Evolutionary conservation across 2,329 filamentous ascomycete species (phyloP).

Genomic region (Epichloe elymi): DNA sequence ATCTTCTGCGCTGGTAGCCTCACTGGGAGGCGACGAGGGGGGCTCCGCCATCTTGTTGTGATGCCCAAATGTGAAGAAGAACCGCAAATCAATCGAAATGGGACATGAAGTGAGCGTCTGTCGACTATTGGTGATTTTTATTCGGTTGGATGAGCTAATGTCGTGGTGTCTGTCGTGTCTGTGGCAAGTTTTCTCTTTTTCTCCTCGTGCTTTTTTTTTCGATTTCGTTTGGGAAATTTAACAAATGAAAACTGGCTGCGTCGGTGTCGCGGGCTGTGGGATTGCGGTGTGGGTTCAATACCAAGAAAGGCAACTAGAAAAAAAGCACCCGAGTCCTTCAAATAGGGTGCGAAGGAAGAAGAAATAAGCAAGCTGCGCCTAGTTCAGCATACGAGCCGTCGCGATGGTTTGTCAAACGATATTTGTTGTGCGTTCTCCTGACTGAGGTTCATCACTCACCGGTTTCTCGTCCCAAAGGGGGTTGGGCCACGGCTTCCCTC

Average conservation of each 20-base stretch:
- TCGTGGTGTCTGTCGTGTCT: background rate
- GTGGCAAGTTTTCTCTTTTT: background rate
- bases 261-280: background rate
- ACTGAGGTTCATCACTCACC: constrained; percentile 1
- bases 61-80: background rate
- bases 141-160: background rate
- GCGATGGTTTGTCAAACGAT: background rate
- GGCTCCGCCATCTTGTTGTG: constrained; percentile 37
- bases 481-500: background rate
- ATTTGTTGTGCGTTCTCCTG: background rate
- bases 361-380: background rate
- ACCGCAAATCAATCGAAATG: background rate
- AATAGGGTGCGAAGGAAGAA: background rate
- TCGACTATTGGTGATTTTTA: background rate
- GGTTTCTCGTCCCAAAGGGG: background rate
- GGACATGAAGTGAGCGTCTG: background rate
- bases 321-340: background rate
- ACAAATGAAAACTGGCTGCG: constrained; percentile 5
- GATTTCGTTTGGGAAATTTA: background rate
- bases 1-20: constrained; percentile 48
- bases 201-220: background rate
- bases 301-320: background rate
- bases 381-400: background rate
- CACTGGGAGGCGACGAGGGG: constrained; percentile 48
- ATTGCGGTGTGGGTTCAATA: background rate